Percentiles rank a stretch among this genome's conserved stretches.
These are phyloP conservation scores for Penicillium fuscoglaucum DNA, from an alignment of 2,329 filamentous ascomycete species.

Conservation along the genomic window DNA sequence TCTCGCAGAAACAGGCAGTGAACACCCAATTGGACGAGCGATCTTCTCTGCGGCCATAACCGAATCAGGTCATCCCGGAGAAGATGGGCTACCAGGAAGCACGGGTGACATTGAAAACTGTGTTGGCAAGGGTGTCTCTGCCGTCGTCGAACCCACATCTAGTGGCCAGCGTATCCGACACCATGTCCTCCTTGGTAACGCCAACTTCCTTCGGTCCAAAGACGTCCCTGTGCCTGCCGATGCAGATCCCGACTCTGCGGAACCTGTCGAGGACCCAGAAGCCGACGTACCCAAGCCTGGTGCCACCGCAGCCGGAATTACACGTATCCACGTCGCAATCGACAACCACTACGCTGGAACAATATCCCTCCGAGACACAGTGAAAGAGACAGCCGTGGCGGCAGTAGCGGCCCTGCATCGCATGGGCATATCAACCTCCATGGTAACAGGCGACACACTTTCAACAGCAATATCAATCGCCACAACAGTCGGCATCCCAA, in stretches of 20 bases:
- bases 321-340: conserved; percentile 88
- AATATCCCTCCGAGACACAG: conserved; percentile 80
- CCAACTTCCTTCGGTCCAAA: conserved; percentile 70
- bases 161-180: conserved; percentile 70
- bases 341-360: conserved; percentile 78
- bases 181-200: conserved; percentile 80
- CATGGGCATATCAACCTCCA: conserved; percentile 83
- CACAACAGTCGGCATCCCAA: conserved; percentile 73
- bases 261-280: conserved; percentile 20
- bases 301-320: conserved; percentile 64
- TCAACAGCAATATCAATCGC: conserved; percentile 84
- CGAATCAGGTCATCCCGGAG: conserved; percentile 69
- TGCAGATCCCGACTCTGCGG: conserved; percentile 37
- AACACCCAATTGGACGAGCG: conserved; percentile 93
- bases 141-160: conserved; percentile 73
- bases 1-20: conserved; percentile 91
- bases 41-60: conserved; percentile 73
- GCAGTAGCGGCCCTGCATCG: conserved; percentile 77
- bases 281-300: conserved; percentile 36
- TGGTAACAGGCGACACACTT: conserved; percentile 90
- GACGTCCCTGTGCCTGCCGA: conserved; percentile 55
- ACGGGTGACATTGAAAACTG: conserved; percentile 80
- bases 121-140: conserved; percentile 82
- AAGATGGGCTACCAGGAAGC: conserved; percentile 76
- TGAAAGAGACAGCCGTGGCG: conserved; percentile 83